These are phyloP conservation scores for Hypoxylon lienhwacheense DNA, from an alignment of 495 filamentous ascomycete genomes.

Conservation along the genomic window DNA sequence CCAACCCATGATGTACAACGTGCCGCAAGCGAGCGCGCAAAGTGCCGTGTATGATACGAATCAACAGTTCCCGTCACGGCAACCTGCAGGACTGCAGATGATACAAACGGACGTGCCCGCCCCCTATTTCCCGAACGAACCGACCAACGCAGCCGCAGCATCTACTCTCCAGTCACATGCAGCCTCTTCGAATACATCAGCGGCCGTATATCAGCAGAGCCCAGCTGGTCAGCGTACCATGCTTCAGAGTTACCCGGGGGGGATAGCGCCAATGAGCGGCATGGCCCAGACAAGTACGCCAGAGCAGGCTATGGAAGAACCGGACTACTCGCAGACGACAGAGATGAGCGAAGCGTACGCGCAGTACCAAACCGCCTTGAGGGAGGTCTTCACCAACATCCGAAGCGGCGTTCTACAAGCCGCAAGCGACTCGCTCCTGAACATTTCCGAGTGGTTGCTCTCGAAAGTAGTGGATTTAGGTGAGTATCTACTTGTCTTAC, in stretches of 20 bases:
- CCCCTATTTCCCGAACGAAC: constrained; percentile 80
- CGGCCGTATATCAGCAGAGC: constrained; percentile 54
- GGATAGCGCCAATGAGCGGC: constrained; percentile 46
- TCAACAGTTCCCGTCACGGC: constrained; percentile 77
- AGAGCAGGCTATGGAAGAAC: constrained; percentile 38
- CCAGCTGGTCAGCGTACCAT: constrained; percentile 41
- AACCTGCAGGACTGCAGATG: constrained; percentile 78
- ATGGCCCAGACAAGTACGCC: constrained; percentile 45
- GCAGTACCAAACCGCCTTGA: constrained; percentile 72
- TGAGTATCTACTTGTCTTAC: constrained; percentile 53
- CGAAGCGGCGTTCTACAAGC: constrained; percentile 71
- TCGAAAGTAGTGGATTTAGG: constrained; percentile 80
- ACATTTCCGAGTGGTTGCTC: constrained; percentile 84
- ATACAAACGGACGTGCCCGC: constrained; percentile 64
- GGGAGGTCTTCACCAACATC: constrained; percentile 73
- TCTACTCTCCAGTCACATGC: constrained; percentile 47
- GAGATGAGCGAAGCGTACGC: constrained; percentile 68
- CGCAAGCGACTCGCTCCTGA: constrained; percentile 70
- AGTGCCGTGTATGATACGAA: constrained; percentile 74
- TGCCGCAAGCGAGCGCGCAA: constrained; percentile 66
- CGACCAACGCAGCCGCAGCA: constrained; percentile 63
- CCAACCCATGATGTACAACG: constrained; percentile 74
- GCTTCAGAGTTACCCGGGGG: constrained; percentile 50
- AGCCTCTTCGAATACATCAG: constrained; percentile 43
- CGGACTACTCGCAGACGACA: constrained; percentile 22